Evolutionary conservation across 805 yeast genomes (phyloP).

Genomic region (Metschnikowia santaceciliae): DNA sequence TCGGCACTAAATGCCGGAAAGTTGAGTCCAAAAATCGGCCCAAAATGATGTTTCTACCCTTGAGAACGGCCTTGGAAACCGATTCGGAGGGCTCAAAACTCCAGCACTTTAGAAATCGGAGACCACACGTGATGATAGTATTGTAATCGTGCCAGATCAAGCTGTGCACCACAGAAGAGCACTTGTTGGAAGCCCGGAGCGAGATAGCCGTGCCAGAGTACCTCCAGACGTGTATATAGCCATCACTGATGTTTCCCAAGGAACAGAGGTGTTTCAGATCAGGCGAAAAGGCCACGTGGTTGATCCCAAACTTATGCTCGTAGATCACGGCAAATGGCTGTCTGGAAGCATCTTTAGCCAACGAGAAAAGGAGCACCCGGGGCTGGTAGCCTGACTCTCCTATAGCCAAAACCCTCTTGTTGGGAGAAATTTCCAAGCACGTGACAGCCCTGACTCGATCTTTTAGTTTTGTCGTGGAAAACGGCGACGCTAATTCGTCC

Average conservation of each 20-base stretch:
- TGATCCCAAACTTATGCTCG: slow-evolving; percentile 67
- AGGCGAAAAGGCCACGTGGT: slow-evolving; percentile 52
- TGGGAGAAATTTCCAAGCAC: slow-evolving; percentile 57
- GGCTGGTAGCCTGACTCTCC: slow-evolving; percentile 75
- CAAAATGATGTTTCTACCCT: slow-evolving; percentile 58
- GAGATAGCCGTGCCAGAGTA: slow-evolving; percentile 22
- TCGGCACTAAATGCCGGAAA: slow-evolving; percentile 40
- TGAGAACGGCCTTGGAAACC: slow-evolving; percentile 22
- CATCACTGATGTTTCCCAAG: slow-evolving; percentile 66
- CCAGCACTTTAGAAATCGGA: slow-evolving; percentile 64
- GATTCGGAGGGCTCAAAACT: slow-evolving; percentile 24
- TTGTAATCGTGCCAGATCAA: slow-evolving; percentile 46
- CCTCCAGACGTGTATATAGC: slow-evolving; percentile 62
- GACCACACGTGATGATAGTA: slow-evolving; percentile 51
- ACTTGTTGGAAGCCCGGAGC: slow-evolving; percentile 50
- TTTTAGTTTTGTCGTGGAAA: slow-evolving; percentile 19
- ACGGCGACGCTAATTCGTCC: slow-evolving; percentile 1
- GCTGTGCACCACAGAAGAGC: slow-evolving; percentile 56
- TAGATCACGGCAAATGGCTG: slow-evolving; percentile 51
- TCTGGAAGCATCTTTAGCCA: slow-evolving; percentile 45
- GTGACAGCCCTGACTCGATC: slow-evolving; percentile 49
- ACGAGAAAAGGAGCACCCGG: slow-evolving; percentile 54
- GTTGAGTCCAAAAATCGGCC: slow-evolving; percentile 47
- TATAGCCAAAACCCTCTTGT: slow-evolving; percentile 52
- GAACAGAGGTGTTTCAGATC: slow-evolving; percentile 55